Base-by-base conservation (phyloP, 345 rosid genomes). In the Arabidopsis suecica region DNA sequence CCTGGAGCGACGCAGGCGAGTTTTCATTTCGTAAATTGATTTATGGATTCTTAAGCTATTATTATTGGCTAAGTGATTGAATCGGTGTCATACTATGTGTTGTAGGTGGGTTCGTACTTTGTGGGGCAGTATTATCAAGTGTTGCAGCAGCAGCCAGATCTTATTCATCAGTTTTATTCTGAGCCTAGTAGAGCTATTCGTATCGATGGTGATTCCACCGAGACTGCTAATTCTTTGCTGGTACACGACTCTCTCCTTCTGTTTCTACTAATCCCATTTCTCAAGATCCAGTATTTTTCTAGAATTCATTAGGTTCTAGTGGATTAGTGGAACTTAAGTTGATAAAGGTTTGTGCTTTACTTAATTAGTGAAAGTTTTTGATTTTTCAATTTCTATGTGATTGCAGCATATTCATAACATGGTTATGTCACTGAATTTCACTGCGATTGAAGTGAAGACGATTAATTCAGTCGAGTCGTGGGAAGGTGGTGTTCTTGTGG, bases 31-130 rank as follows among this genome's bases (percentile, higher is more conserved):
- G 7, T 0, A 4, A 9, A 7, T 54, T 45, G 34, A 37, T 68
- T 68, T 34, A 28, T 13, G 48, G 60, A 6, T 20, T 33, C 11
- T 20, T 18, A 13, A 72, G 45, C 18, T 40, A 25, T 40, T 40
- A 25, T 47, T 80, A 61, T 0, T 4, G 47, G 5, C 12, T 37
- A 45, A 71, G 16, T 13, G 5, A 59, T 50, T n/a, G 51, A 38
- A 42, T 62, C 34, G 41, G 22, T 75, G 58, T 44, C 18, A 1
- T 18, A 2, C 13, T 22, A 9, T 12, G 5, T 47, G 48, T 14
- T 68, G 34, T 80, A 92, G 99, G 96, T 95, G 65, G 99, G 99
- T 55, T 90, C 99, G 6, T 95, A 90, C 81, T 95, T 95, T 65
- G 96, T 92, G 64, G 93, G 88, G 5, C 97, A 92, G 83, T 95